Evolutionary conservation across 2,329 filamentous ascomycete genomes (phyloP).

Genomic region (Aspergillus fructus): DNA sequence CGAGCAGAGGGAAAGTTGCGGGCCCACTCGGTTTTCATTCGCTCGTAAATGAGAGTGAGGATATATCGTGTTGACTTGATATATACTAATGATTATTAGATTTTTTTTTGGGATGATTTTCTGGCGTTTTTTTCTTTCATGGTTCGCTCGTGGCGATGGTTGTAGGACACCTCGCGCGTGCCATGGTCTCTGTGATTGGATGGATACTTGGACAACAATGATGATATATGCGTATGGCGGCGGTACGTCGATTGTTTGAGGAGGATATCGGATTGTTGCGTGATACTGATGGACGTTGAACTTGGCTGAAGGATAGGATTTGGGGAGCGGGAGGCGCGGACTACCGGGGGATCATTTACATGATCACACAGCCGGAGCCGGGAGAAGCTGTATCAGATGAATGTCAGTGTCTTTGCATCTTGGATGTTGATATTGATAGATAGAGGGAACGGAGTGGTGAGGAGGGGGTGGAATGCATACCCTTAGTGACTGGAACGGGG

Average conservation of each 20-base stretch:
- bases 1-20: no score
- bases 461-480: constrained; percentile 14
- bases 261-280: no score
- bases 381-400: constrained; percentile 18
- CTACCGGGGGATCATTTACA: constrained; percentile 21
- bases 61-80: no score
- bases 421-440: no score
- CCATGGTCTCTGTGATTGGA: background rate
- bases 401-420: background rate
- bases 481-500: constrained; percentile 21
- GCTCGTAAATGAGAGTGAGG: background rate
- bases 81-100: no score
- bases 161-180: background rate
- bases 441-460: background rate
- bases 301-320: background rate
- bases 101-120: background rate
- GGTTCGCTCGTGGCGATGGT: background rate
- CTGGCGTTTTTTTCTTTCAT: background rate
- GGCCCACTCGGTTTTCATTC: no score
- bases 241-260: no score
- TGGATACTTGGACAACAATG: no score
- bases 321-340: background rate
- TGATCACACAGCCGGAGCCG: constrained; percentile 31
- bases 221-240: no score
- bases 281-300: no score